phyloP scores from a whole-genome alignment of 345 rosid species.

The Salix viminalis region DNA sequence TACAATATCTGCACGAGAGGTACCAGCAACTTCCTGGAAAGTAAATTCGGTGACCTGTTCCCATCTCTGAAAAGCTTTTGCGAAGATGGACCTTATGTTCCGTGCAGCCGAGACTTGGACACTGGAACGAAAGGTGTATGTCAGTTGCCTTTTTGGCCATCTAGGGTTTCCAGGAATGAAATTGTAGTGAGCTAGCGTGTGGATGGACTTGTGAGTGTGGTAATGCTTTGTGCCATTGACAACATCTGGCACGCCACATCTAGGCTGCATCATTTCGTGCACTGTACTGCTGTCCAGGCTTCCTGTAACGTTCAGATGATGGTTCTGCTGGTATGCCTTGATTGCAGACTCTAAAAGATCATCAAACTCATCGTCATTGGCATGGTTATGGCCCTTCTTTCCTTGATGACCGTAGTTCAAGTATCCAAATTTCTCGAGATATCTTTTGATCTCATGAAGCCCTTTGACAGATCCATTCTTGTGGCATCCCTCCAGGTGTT shows the following conservation, averaged over 20 bases:
- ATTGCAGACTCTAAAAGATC: background rate
- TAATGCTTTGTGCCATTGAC: background rate
- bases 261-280: background rate
- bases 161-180: background rate
- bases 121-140: constrained; percentile 10
- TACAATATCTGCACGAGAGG: background rate
- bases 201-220: background rate
- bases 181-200: background rate
- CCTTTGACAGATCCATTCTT: constrained; percentile 3
- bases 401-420: background rate
- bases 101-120: background rate
- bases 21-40: background rate
- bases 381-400: background rate
- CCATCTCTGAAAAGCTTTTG: constrained; percentile 2
- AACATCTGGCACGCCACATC: background rate
- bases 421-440: constrained; percentile 13
- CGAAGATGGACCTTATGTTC: background rate
- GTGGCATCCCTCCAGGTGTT: constrained; percentile 4
- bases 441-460: constrained; percentile 5
- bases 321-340: background rate
- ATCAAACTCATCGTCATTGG: background rate
- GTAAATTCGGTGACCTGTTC: constrained; percentile 2
- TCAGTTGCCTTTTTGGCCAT: constrained; percentile 7
- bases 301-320: background rate
- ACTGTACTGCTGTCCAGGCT: background rate